These are phyloP conservation scores for Suhomyces sp. DNA, from an alignment of 805 yeast genomes.

Conservation along the genomic window DNA sequence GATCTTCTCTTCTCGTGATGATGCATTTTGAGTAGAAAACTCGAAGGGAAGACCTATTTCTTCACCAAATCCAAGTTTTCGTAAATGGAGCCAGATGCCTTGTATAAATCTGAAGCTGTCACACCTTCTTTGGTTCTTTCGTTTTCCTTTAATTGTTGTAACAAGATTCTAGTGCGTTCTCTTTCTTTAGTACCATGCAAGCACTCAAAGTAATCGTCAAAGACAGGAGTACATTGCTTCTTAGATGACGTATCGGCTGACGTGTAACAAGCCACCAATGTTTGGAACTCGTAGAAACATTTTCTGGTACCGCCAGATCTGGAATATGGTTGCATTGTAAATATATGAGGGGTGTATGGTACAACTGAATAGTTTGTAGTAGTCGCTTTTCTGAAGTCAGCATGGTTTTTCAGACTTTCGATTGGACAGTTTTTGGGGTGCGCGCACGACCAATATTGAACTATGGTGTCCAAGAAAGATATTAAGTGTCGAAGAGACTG, in stretches of 20 bases:
- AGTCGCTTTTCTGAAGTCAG: slow-evolving; percentile 5
- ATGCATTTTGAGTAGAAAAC: too few relatives aligned
- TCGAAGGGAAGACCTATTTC: too few relatives aligned
- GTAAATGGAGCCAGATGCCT: slow-evolving; percentile 39
- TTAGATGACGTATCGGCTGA: slow-evolving; percentile 43
- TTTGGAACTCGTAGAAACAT: slow-evolving; percentile 48
- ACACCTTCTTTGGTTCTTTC: slow-evolving; percentile 41
- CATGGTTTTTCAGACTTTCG: slow-evolving; percentile 4
- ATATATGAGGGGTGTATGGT: slow-evolving; percentile 2
- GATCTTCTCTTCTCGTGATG: not conserved
- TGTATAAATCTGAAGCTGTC: slow-evolving; percentile 44
- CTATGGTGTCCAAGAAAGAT: not conserved
- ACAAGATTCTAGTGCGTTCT: slow-evolving; percentile 44
- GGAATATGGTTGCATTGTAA: slow-evolving; percentile 45
- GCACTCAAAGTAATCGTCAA: slow-evolving; percentile 48
- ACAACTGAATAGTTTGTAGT: not conserved
- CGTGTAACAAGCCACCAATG: slow-evolving; percentile 44
- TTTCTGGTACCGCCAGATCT: slow-evolving; percentile 49
- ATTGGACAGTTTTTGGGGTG: slow-evolving; percentile 3
- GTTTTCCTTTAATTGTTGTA: slow-evolving; percentile 46
- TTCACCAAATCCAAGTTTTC: slow-evolving; percentile 44
- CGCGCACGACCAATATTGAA: slow-evolving; percentile 8
- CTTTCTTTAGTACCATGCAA: slow-evolving; percentile 48
- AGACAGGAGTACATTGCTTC: slow-evolving; percentile 43
- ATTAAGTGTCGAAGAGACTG: too few relatives aligned